A percentile compares a stretch with the other conserved stretches of the same genome.
Conservation (phyloP, 139 green algal species). For the Deuterostichococcus epilithicus region DNA sequence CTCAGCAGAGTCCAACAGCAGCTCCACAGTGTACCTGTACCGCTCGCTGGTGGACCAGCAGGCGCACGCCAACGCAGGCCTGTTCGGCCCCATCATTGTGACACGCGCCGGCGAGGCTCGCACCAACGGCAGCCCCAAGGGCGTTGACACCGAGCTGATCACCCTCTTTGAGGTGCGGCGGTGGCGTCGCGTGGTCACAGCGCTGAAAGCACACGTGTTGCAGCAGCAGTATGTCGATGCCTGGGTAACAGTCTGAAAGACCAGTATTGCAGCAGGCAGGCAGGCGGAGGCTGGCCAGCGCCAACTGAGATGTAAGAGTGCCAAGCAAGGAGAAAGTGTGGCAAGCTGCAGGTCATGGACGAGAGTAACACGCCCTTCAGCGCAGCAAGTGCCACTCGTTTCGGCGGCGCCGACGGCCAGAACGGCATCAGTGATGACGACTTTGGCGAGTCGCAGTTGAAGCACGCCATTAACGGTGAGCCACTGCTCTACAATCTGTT, state of each 20-base stretch:
- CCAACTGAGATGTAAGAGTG: not conserved
- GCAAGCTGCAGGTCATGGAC: constrained; percentile 20
- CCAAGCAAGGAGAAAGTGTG: too few species aligned
- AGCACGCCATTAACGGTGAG: constrained; percentile 38
- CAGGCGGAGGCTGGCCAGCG: too few species aligned
- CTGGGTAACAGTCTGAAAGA: too few species aligned
- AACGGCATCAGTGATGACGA: constrained; percentile 5
- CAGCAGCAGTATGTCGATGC: not conserved
- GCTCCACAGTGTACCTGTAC: constrained; percentile 35
- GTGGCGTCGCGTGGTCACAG: too few species aligned
- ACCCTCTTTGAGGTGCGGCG: constrained; percentile 31
- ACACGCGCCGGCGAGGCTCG: constrained; percentile 21
- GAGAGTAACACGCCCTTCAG: constrained; percentile 17
- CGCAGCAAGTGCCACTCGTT: not conserved
- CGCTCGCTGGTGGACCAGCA: constrained; percentile 31
- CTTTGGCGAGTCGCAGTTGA: constrained; percentile 24
- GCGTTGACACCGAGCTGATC: constrained; percentile 17
- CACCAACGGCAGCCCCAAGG: constrained; percentile 21
- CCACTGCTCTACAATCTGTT: too few species aligned
- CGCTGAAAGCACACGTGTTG: too few species aligned
- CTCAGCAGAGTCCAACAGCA: not conserved
- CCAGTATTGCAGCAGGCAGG: too few species aligned
- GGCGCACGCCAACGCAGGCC: constrained; percentile 46
- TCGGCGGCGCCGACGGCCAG: not conserved
- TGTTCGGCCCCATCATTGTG: constrained; percentile 56